Percentiles rank a stretch among this genome's conserved stretches.
Conservation (phyloP, 2,329 filamentous ascomycete species). For the Tolypocladium inflatum region DNA sequence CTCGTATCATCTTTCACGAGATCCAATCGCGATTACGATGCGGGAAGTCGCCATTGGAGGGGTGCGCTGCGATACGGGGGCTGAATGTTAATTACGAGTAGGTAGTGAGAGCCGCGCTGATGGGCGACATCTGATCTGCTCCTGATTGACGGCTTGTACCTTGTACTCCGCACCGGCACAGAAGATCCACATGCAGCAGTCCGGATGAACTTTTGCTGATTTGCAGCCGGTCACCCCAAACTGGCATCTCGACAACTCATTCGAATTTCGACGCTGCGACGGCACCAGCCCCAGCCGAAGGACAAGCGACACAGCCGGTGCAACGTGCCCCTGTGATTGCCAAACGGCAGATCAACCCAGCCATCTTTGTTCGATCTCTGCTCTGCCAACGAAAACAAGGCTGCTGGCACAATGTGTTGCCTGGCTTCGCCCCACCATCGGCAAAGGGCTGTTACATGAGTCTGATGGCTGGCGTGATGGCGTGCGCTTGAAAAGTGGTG, state of each 20-base stretch:
- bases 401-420: background rate
- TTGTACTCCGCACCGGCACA: background rate
- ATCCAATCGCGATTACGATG: background rate
- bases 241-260: background rate
- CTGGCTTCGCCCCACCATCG: background rate
- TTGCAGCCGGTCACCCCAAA: no score
- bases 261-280: no score
- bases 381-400: background rate
- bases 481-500: background rate
- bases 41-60: background rate
- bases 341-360: background rate
- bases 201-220: no score
- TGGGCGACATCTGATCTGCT: no score
- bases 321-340: background rate
- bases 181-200: background rate
- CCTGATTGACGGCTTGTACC: no score
- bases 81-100: no score
- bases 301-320: background rate
- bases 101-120: no score
- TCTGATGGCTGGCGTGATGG: background rate
- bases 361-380: background rate
- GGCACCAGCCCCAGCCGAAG: background rate
- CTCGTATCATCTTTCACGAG: background rate
- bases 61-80: no score
- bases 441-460: background rate